Base-by-base conservation (phyloP, 768 basidiomycete genomes). In the Panaeolus papilionaceus region DNA sequence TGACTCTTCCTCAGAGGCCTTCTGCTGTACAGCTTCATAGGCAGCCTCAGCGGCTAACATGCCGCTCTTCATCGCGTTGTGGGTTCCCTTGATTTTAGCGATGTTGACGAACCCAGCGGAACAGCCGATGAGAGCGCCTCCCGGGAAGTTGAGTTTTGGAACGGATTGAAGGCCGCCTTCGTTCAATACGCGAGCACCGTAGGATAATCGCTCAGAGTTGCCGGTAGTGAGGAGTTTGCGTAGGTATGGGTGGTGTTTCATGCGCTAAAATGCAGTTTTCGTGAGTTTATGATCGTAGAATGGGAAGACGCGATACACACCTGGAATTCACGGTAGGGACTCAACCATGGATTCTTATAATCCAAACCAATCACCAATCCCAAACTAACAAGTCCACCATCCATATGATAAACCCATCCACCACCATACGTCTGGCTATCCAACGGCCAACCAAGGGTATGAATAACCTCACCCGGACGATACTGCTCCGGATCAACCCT, bases 61-160 rank as follows among this genome's bases (percentile, higher is more conserved):
- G 37, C 98, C 98, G 42, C 92, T 94, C 85, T 99, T 96, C 98
- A 99, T 99, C 2, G 97, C 96, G 68, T 96, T 99, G 76, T 99
- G 98, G 0, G 96, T 97, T 14, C 97, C 97, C 76, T 99, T 99
- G 80, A 99, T 99, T 80, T 98, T 99, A 14, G 96, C 92, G 11
- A 98, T 86, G 80, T 99, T 99, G 68, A 99, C 86, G 77, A 99
- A 96, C 12, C 97, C 97, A 1, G 96, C 98, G 0, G 95, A 92
- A 79, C 96, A 98, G 0, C 97, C 98, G 44, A 99, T 89, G 33
- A 99, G 81, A 0, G 96, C 97, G 1, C 97, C 97, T 1, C 98
- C 96, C 0, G 98, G 98, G 80, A 95, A 99, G 80, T 88, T 83
- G 69, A 88, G 89, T 63, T 78, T 84, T 1, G 98, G 98, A 20